Evolutionary conservation across 2,329 filamentous ascomycete species (phyloP).

Genomic region (Microsporum ferrugineum): DNA sequence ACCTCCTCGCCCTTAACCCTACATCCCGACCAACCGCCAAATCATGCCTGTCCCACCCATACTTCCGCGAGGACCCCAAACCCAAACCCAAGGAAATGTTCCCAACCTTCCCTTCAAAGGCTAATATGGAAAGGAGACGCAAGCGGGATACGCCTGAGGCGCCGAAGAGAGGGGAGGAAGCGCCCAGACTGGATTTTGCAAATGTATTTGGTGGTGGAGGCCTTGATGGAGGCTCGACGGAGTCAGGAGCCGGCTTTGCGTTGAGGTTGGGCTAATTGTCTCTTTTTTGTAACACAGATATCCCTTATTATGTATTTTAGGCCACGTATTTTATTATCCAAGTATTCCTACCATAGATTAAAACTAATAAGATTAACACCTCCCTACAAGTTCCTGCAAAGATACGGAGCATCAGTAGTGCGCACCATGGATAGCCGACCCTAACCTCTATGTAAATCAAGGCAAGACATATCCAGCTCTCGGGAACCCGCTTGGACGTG

Average conservation of each 20-base stretch:
- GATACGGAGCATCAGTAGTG: too few relatives aligned
- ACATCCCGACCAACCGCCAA: conserved; percentile 55
- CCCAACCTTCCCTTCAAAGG: conserved; percentile 91
- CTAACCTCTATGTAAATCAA: too few relatives aligned
- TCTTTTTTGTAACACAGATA: background rate
- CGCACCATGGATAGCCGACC: too few relatives aligned
- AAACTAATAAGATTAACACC: too few relatives aligned
- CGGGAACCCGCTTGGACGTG: too few relatives aligned
- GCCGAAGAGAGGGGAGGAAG: conserved; percentile 63
- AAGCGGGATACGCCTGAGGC: conserved; percentile 67
- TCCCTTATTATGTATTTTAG: too few relatives aligned
- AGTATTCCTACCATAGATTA: too few relatives aligned
- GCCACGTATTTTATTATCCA: too few relatives aligned
- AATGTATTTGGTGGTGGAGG: conserved; percentile 55
- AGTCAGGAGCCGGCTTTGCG: conserved; percentile 45
- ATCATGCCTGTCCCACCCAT: conserved; percentile 66
- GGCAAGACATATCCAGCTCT: too few relatives aligned
- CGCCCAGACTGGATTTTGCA: conserved; percentile 53
- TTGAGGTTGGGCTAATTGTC: conserved; percentile 47
- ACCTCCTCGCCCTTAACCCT: conserved; percentile 66
- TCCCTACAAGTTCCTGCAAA: too few relatives aligned
- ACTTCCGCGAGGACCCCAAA: conserved; percentile 79
- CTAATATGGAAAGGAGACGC: conserved; percentile 73
- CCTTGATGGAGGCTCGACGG: conserved; percentile 52
- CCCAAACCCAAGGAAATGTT: conserved; percentile 89